Evolutionary conservation across 2,329 filamentous ascomycete species (phyloP).

Genomic region (Leptographium lundbergii): DNA sequence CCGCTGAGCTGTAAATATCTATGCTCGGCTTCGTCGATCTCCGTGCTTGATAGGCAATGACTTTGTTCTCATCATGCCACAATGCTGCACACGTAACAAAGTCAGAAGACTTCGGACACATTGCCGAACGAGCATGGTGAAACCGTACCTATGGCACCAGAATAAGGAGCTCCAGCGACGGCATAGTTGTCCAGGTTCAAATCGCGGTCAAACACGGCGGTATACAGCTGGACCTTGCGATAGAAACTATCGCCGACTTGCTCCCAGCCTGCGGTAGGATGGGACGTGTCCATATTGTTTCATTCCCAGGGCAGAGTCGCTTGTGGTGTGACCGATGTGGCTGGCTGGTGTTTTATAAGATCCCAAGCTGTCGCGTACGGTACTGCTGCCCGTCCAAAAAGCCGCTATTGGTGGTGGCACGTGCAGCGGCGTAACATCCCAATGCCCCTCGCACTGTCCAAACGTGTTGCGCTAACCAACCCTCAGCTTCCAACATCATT

Average conservation of each 20-base stretch:
- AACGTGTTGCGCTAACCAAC: too few species aligned
- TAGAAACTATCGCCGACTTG: constrained; percentile 88
- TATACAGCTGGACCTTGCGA: constrained; percentile 87
- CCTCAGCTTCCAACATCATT: not conserved
- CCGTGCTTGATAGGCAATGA: constrained; percentile 63
- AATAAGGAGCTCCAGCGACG: constrained; percentile 82
- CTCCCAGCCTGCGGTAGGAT: constrained; percentile 84
- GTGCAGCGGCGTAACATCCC: not conserved
- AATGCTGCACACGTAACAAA: constrained; percentile 46
- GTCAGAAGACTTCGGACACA: not conserved
- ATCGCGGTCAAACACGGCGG: constrained; percentile 82
- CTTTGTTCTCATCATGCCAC: constrained; percentile 76
- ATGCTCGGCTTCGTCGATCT: constrained; percentile 69
- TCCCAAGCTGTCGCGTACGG: not conserved
- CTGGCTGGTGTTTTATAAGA: not conserved
- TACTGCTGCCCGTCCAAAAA: not conserved
- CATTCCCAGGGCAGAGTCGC: constrained; percentile 6
- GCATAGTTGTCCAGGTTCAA: constrained; percentile 92
- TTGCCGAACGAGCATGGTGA: not conserved
- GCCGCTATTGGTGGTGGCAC: not conserved
- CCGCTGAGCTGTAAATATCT: constrained; percentile 87
- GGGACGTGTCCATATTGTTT: constrained; percentile 39
- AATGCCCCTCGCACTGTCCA: not conserved
- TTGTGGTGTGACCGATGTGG: not conserved
- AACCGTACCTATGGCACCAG: constrained; percentile 73